Evolutionary conservation across 495 filamentous ascomycete species (phyloP).

Genomic region (Penicillium arizonense): DNA sequence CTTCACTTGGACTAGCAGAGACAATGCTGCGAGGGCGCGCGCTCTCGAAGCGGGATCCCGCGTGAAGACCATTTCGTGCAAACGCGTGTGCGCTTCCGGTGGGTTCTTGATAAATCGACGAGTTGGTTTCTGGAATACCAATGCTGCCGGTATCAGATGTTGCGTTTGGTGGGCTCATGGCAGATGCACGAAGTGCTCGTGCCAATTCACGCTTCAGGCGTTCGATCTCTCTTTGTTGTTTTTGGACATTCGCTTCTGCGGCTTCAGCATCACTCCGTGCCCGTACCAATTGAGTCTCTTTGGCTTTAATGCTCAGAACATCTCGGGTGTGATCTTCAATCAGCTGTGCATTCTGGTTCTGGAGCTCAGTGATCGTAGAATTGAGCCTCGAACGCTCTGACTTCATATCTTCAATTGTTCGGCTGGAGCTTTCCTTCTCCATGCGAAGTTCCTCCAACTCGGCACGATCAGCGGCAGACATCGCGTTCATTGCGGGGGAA

Average conservation of each 20-base stretch:
- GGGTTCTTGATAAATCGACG: constrained; percentile 35
- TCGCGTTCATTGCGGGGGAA: constrained; percentile 54
- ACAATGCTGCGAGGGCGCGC: constrained; percentile 61
- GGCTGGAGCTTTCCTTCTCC: constrained; percentile 74
- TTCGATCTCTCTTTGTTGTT: constrained; percentile 85
- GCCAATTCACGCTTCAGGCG: constrained; percentile 78
- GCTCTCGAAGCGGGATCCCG: constrained; percentile 39
- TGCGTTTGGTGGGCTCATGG: constrained; percentile 38
- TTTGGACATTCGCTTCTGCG: constrained; percentile 77
- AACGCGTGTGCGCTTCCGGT: constrained; percentile 28
- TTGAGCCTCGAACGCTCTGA: constrained; percentile 69
- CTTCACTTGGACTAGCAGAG: constrained; percentile 69
- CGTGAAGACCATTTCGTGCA: constrained; percentile 35
- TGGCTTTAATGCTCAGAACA: constrained; percentile 93
- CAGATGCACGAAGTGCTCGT: constrained; percentile 43
- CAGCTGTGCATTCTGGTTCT: constrained; percentile 91
- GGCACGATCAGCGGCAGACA: constrained; percentile 73
- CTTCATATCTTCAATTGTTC: constrained; percentile 71
- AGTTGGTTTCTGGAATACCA: constrained; percentile 31
- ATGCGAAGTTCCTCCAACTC: constrained; percentile 85
- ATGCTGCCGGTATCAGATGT: constrained; percentile 33
- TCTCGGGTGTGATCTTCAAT: constrained; percentile 98
- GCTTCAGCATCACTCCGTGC: constrained; percentile 87
- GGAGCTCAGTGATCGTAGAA: constrained; percentile 81
- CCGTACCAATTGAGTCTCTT: constrained; percentile 94